Conservation (phyloP, 768 basidiomycete species). For the Daedaleopsis nitida region DNA sequence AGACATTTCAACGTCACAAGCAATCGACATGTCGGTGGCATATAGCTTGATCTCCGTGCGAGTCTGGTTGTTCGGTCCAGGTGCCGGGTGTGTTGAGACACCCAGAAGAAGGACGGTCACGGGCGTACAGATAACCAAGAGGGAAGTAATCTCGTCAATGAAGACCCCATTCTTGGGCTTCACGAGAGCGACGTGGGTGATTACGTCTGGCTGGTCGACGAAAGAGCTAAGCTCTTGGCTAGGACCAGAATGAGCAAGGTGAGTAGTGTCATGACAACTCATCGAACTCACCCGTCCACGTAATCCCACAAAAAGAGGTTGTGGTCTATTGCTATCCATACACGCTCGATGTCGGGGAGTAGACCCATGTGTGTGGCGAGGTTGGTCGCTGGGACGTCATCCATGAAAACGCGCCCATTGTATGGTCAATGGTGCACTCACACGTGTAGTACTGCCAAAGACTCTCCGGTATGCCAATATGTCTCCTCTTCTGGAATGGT, state of each 20-base stretch:
- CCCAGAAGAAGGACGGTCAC: conserved; percentile 84
- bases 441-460: conserved; percentile 80
- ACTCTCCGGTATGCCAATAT: conserved; percentile 76
- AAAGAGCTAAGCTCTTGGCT: conserved; percentile 92
- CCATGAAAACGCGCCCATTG: conserved; percentile 19
- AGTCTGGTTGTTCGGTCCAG: conserved; percentile 39
- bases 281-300: conserved; percentile 73
- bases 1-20: conserved; percentile 83
- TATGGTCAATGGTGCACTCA: conserved; percentile 27
- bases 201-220: conserved; percentile 87
- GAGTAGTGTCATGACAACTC: background rate
- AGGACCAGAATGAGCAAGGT: background rate
- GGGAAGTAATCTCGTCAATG: conserved; percentile 85
- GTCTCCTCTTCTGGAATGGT: conserved; percentile 77
- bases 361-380: conserved; percentile 86
- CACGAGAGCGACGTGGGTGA: conserved; percentile 86
- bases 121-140: conserved; percentile 90
- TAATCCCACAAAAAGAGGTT: conserved; percentile 98
- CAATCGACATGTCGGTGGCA: conserved; percentile 80
- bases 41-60: conserved; percentile 85
- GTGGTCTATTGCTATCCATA: conserved; percentile 94
- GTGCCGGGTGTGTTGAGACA: conserved; percentile 54
- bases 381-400: conserved; percentile 50
- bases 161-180: conserved; percentile 85
- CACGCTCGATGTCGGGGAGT: conserved; percentile 89